phyloP scores from a whole-genome alignment of 2,329 filamentous ascomycete genomes.

The Macrophomina phaseolina region DNA sequence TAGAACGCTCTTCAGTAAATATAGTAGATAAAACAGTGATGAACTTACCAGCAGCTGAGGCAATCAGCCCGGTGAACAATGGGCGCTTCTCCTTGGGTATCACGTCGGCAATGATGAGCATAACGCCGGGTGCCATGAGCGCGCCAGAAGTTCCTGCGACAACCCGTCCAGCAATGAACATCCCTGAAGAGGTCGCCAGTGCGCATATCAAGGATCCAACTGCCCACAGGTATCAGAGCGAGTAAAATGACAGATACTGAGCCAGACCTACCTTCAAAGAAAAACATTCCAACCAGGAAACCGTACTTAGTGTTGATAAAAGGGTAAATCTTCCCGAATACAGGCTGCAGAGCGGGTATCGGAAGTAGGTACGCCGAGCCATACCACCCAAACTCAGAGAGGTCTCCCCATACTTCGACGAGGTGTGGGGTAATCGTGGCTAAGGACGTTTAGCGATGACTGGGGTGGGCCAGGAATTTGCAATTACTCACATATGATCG shows the following conservation, averaged over 20 bases:
- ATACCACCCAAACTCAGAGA: conserved; percentile 10
- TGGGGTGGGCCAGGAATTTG: too few relatives aligned
- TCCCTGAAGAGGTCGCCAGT: neutral
- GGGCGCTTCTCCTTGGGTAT: conserved; percentile 6
- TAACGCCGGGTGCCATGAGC: conserved; percentile 11
- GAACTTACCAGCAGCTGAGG: neutral
- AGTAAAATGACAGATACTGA: too few relatives aligned
- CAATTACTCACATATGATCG: neutral
- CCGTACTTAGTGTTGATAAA: conserved; percentile 10
- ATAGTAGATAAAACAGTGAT: too few relatives aligned
- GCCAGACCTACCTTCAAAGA: neutral
- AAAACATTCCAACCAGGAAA: conserved; percentile 7
- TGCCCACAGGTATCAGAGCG: neutral
- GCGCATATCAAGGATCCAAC: conserved; percentile 7
- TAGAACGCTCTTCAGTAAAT: neutral
- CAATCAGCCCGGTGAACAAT: neutral
- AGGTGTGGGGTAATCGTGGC: conserved; percentile 9
- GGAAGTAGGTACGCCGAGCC: conserved; percentile 1
- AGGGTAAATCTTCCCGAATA: conserved; percentile 5
- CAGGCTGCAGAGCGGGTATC: neutral
- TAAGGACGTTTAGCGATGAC: neutral
- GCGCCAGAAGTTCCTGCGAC: conserved; percentile 9
- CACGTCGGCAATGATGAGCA: conserved; percentile 18
- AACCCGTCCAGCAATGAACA: conserved; percentile 6
- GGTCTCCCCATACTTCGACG: conserved; percentile 14